phyloP scores from a whole-genome alignment of 129 eudicot species.

The Pulicaria dysenterica region DNA sequence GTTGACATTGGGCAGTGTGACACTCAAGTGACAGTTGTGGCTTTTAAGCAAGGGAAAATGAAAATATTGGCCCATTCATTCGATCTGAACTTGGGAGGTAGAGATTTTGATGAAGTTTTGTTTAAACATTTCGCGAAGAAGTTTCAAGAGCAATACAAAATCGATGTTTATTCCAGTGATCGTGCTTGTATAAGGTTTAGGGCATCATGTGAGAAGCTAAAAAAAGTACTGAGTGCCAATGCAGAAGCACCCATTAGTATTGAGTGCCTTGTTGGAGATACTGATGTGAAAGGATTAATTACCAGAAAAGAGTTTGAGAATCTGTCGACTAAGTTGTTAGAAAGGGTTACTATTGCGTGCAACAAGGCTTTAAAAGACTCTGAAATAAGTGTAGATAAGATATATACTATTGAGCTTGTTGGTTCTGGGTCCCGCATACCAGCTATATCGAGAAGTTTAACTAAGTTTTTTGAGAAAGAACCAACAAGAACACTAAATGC shows the following conservation, averaged over 20 bases:
- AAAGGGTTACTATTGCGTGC: slow-evolving; percentile 64
- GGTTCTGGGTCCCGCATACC: slow-evolving; percentile 95
- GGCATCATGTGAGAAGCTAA: slow-evolving; percentile 75
- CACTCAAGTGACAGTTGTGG: slow-evolving; percentile 76
- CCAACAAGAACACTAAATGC: slow-evolving; percentile 71
- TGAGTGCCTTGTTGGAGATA: slow-evolving; percentile 85
- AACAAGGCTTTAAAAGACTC: slow-evolving; percentile 57
- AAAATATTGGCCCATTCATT: slow-evolving; percentile 68
- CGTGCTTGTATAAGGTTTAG: slow-evolving; percentile 79
- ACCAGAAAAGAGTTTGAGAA: slow-evolving; percentile 85
- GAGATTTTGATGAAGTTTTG: slow-evolving; percentile 89
- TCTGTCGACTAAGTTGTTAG: slow-evolving; percentile 53
- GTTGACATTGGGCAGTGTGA: slow-evolving; percentile 86
- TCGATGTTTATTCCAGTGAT: slow-evolving; percentile 57
- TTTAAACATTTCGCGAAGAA: slow-evolving; percentile 63
- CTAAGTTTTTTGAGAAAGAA: slow-evolving; percentile 54
- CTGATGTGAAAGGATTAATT: slow-evolving; percentile 73
- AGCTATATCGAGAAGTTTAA: slow-evolving; percentile 52
- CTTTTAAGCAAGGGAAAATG: slow-evolving; percentile 66
- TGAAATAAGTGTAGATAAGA: slow-evolving; percentile 48
- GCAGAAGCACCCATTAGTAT: slow-evolving; percentile 80
- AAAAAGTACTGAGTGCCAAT: slow-evolving; percentile 86
- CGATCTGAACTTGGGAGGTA: slow-evolving; percentile 77
- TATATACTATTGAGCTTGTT: slow-evolving; percentile 79
- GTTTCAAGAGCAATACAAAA: slow-evolving; percentile 52